Conservation (phyloP, 2,329 filamentous ascomycete genomes). For the Microdochium nivale region DNA sequence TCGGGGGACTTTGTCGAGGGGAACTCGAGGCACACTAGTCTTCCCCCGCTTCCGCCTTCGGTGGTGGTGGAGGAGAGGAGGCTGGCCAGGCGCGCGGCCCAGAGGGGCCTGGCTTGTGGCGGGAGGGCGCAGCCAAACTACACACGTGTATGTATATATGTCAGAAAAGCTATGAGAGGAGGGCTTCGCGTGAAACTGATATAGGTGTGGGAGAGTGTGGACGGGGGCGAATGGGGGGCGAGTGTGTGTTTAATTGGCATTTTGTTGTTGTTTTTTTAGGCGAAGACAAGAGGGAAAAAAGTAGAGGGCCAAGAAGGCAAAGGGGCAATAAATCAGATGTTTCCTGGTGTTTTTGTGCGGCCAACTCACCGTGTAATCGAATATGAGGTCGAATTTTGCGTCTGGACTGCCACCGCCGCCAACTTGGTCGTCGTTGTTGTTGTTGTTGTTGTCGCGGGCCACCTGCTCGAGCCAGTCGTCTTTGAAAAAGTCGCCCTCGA, state of each 20-base stretch:
- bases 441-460: too few relatives aligned
- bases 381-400: slow-evolving; percentile 54
- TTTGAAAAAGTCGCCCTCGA: slow-evolving; percentile 59
- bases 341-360: background rate
- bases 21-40: slow-evolving; percentile 64
- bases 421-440: slow-evolving; percentile 22
- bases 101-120: slow-evolving; percentile 39
- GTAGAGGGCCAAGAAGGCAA: background rate
- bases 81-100: slow-evolving; percentile 42
- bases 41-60: slow-evolving; percentile 35
- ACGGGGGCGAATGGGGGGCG: too few relatives aligned
- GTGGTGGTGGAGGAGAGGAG: slow-evolving; percentile 38
- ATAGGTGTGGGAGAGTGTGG: too few relatives aligned
- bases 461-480: slow-evolving; percentile 42
- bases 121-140: slow-evolving; percentile 57
- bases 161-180: too few relatives aligned
- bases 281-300: background rate
- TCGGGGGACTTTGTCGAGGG: slow-evolving; percentile 62
- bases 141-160: background rate
- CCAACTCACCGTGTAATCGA: slow-evolving; percentile 50
- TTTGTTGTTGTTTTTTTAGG: too few relatives aligned
- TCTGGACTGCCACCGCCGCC: slow-evolving; percentile 1
- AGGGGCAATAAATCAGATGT: background rate
- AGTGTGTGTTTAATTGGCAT: too few relatives aligned
- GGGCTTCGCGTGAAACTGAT: too few relatives aligned